These are phyloP conservation scores for Daldinia sp. DNA, from an alignment of 2,329 filamentous ascomycete species.

Conservation along the genomic window DNA sequence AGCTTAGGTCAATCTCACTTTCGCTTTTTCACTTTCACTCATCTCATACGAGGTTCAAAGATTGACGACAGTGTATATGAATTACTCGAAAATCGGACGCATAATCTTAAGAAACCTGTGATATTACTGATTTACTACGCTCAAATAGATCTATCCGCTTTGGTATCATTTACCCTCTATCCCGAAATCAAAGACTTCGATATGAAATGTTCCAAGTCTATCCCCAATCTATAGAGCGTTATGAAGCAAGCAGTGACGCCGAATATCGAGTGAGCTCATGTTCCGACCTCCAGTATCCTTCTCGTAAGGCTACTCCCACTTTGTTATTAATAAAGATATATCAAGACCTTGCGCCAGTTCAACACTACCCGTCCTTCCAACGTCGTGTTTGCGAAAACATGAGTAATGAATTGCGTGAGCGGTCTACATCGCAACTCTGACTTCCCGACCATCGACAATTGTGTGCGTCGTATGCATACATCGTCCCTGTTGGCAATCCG, in stretches of 20 bases:
- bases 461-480: constrained; percentile 50
- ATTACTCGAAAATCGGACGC: too few relatives aligned
- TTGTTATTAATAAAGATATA: background rate
- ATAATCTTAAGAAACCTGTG: background rate
- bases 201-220: background rate
- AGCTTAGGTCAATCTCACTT: background rate
- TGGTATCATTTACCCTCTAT: constrained; percentile 15
- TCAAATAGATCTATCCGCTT: constrained; percentile 4
- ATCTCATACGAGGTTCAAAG: too few relatives aligned
- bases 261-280: constrained; percentile 4
- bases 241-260: background rate
- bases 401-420: background rate
- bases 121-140: constrained; percentile 17
- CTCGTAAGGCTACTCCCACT: background rate
- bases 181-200: constrained; percentile 5
- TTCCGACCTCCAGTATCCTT: background rate
- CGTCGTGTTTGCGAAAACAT: background rate
- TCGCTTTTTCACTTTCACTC: too few relatives aligned
- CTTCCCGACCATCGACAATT: constrained; percentile 36
- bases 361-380: background rate
- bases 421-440: constrained; percentile 29
- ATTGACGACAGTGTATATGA: too few relatives aligned
- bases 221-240: background rate
- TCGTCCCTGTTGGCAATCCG: constrained; percentile 46
- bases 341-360: background rate